Conservation (phyloP, 192 early-diverging fungal genomes). For the Coemansia sp. region DNA sequence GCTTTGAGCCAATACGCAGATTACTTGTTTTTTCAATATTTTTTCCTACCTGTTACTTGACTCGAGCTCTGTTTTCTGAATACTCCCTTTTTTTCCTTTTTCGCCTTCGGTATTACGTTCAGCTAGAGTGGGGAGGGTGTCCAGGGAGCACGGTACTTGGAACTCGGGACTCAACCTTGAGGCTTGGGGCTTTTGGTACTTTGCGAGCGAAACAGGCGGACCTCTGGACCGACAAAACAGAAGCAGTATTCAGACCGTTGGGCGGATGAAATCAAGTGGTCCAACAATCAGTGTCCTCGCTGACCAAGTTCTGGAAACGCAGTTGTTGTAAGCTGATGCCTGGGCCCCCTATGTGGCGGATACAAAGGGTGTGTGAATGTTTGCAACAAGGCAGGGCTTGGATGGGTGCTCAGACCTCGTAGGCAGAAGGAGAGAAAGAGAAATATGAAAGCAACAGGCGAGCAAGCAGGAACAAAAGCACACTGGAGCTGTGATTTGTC, state of each 20-base stretch:
- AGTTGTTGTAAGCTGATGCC: neutral
- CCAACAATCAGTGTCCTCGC: neutral
- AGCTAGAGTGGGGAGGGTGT: neutral
- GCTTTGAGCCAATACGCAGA: neutral
- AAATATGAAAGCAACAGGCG: neutral
- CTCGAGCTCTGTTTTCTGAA: neutral
- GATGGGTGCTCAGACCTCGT: neutral
- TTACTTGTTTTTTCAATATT: neutral
- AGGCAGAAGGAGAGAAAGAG: neutral
- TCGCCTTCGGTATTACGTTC: neutral
- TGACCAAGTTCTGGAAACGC: neutral
- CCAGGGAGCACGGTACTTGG: conserved; percentile 1
- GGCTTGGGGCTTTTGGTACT: neutral
- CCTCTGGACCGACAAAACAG: neutral
- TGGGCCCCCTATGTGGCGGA: neutral
- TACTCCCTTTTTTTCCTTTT: neutral
- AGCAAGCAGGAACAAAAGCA: neutral
- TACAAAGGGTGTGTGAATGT: neutral
- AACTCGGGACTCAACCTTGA: neutral
- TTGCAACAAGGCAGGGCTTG: too few relatives aligned
- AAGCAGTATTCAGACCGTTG: neutral
- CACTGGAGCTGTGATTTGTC: too few relatives aligned
- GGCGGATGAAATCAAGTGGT: neutral
- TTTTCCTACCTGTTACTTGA: conserved; percentile 1
- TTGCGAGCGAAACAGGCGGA: neutral